A percentile compares a stretch with the other conserved stretches of the same genome.
These are phyloP conservation scores for Viola pubescens DNA, from an alignment of 441 rosid species.

Conservation along the genomic window DNA sequence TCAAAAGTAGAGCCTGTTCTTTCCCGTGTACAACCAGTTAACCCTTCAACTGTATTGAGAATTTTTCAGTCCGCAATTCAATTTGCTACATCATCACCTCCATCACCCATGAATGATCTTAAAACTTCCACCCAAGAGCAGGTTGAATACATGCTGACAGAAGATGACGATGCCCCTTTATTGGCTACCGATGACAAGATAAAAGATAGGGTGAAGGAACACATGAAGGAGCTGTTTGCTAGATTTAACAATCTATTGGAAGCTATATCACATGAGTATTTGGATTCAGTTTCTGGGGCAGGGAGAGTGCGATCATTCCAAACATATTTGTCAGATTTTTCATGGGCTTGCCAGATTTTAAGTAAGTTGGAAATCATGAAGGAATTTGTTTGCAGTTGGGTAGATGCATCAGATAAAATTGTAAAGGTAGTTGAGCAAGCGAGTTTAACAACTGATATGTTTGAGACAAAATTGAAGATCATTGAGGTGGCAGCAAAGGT, in stretches of 20 bases:
- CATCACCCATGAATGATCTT: constrained; percentile 39
- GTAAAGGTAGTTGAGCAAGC: constrained; percentile 34
- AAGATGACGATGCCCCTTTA: constrained; percentile 86
- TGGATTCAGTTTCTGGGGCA: constrained; percentile 26
- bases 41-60: constrained; percentile 37
- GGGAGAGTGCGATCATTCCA: constrained; percentile 33
- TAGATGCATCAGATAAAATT: constrained; percentile 64
- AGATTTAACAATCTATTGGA: constrained; percentile 51
- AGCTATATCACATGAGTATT: constrained; percentile 26
- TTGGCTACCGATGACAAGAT: constrained; percentile 48
- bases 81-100: constrained; percentile 69
- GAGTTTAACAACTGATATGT: constrained; percentile 27
- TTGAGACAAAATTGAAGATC: constrained; percentile 45
- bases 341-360: constrained; percentile 69
- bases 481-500: constrained; percentile 72
- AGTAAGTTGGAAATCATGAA: constrained; percentile 70
- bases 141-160: constrained; percentile 81
- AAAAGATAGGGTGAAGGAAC: constrained; percentile 57
- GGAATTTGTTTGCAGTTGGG: constrained; percentile 69
- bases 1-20: constrained; percentile 58
- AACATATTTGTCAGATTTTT: constrained; percentile 51
- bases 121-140: constrained; percentile 81
- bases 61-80: constrained; percentile 60
- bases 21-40: constrained; percentile 78
- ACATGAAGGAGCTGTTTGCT: constrained; percentile 38